Evolutionary conservation across 2,329 filamentous ascomycete species (phyloP), one percentile per base, ranked within the genome.

Genomic region (Neodidymelliopsis sp.): DNA sequence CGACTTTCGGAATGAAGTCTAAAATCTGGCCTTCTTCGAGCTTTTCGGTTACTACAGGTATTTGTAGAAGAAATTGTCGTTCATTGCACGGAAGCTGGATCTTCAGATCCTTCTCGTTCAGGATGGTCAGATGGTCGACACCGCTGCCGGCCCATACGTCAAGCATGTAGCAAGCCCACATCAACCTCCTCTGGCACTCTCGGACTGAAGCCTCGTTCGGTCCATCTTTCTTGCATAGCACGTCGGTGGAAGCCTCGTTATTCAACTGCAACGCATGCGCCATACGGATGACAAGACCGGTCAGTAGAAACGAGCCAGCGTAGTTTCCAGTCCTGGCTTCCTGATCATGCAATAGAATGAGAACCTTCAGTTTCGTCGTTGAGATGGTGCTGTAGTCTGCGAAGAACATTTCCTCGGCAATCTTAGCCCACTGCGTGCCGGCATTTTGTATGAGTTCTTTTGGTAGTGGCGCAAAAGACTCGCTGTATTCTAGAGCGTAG

Each of bases 151-250:
- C 66, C 66, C 66, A 69, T 8, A 69, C 65, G 47, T 69, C 66
- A 28, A 69, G 62, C 65, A 69, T 66, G 41, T 68, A 69, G 37
- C 66, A 69, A 8, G 66, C 65, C 66, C 66, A 69, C 66, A 69
- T 69, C 8, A 69, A 37, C n/a, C 66, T 50, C 42, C 66, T 56
- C n/a, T 62, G 54, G 15, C 62, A 67, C 27, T 69, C 66, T 48
- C 59, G 50, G 20, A 65, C 55, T 6, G 66, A 67, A 2, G 64
- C 57, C 41, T 69, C 66, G 30, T 68, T 69, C 1, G 63, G 60
- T 8, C 60, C 53, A 10, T 66, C 53, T 27, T 64, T 57, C 45
- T 64, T 66, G 34, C 63, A 67, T 10, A 68, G 34, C 8, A 68
- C 51, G 13, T 68, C 63, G 11, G 56, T 48, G 1, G 62, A 63